A percentile compares a stretch with the other conserved stretches of the same genome.
phyloP scores from a whole-genome alignment of 495 filamentous ascomycete genomes.

The Neurospora tetraspora region DNA sequence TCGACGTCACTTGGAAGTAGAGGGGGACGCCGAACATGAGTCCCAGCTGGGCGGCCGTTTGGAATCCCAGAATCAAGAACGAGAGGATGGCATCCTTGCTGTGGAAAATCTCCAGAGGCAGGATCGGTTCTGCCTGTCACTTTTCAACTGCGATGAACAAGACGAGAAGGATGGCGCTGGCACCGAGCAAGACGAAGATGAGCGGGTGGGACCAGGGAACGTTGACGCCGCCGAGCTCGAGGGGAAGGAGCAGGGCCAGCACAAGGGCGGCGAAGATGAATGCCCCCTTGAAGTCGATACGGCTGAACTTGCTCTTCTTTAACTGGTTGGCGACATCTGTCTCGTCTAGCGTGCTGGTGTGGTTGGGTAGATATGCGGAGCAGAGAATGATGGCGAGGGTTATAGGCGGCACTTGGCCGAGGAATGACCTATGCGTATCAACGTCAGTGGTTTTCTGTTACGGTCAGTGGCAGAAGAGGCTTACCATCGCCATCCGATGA shows the following conservation, averaged over 20 bases:
- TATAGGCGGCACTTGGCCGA: constrained; percentile 48
- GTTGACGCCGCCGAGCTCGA: constrained; percentile 50
- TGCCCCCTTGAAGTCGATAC: constrained; percentile 53
- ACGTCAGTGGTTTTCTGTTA: not conserved
- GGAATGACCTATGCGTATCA: constrained; percentile 42
- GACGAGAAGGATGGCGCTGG: constrained; percentile 27
- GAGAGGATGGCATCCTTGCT: constrained; percentile 43
- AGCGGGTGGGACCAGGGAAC: constrained; percentile 46
- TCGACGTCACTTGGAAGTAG: constrained; percentile 57
- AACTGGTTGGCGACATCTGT: not conserved
- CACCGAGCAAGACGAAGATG: constrained; percentile 25
- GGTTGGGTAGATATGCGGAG: constrained; percentile 32
- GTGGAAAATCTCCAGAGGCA: constrained; percentile 48
- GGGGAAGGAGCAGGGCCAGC: constrained; percentile 39
- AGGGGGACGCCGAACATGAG: constrained; percentile 54
- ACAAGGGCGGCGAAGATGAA: constrained; percentile 38
- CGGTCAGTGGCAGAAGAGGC: constrained; percentile 7
- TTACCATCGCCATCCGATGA: constrained; percentile 58
- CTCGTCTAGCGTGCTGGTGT: not conserved
- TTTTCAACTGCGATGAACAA: constrained; percentile 43
- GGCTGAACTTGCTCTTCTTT: constrained; percentile 22
- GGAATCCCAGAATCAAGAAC: constrained; percentile 44
- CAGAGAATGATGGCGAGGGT: constrained; percentile 42
- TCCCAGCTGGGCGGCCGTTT: constrained; percentile 47
- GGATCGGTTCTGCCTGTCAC: constrained; percentile 48